Base-by-base conservation (phyloP, 257 asterid species). In the Coffea canephora region DNA sequence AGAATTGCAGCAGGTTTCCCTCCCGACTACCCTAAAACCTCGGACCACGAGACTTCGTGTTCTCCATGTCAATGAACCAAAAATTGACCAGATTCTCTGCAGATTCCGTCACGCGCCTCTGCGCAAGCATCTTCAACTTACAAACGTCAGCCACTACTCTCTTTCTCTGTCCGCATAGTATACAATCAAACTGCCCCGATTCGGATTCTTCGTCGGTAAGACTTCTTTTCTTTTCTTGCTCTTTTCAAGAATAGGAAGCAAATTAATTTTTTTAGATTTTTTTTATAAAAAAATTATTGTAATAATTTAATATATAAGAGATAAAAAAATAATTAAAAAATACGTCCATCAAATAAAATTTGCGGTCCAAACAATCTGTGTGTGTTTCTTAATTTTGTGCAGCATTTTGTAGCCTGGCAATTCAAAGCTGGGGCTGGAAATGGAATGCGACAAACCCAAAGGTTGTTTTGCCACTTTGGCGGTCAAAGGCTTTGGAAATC, bases 71-170 rank as follows among this genome's bases (percentile, higher is more conserved):
- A 66, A 39, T 55, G 1, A 54, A 54, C 67, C 67, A 71, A 71
- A 71, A 49, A 75, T 48, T 81, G 75, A 76, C 78, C 78, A 82
- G 87, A 76, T 84, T 77, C 87, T 83, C 89, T 83, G 87, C 88
- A 84, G 93, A 84, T 84, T 87, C 86, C 52, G 45, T 77, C 95
- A 82, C 89, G 88, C 91, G 87, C 90, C 72, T 14, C 78, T 73
- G 80, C 59, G 15, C 15, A 62, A 50, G 41, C 31, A 19, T 18
- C 65, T 2, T 57, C 67, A 48, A 16, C 66, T 15, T 43, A 54
- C 43, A 39, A 36, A n/a, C 55, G 46, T 57, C 77, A 43, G 15
- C 65, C 84, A 83, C 31, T 31, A 31, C 86, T 73, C 85, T 43
- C 82, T 36, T 23, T 10, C 10, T 11, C 31, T 12, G 65, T 49